Percentiles rank a stretch among this genome's conserved stretches.
phyloP scores from a whole-genome alignment of 495 filamentous ascomycete species.

The Articulospora tetracladia region DNA sequence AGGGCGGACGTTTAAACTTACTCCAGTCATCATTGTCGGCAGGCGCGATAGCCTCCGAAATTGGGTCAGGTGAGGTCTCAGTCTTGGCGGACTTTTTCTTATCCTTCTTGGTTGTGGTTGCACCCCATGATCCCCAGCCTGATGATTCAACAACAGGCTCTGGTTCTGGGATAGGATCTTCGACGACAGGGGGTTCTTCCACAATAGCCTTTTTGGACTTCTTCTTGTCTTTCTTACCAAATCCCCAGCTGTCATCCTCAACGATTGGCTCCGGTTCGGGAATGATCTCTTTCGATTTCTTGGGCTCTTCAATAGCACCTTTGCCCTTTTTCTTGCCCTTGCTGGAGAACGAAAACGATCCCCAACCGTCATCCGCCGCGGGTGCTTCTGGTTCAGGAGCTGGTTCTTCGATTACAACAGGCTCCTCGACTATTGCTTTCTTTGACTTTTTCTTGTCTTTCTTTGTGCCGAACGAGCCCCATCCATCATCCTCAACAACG shows the following conservation, averaged over 20 bases:
- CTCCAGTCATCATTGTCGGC: slow-evolving; percentile 27
- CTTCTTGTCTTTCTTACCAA: slow-evolving; percentile 15
- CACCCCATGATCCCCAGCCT: slow-evolving; percentile 7
- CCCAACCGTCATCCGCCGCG: slow-evolving; percentile 32
- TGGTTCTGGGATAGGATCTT: slow-evolving; percentile 2
- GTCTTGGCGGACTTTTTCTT: slow-evolving; percentile 21
- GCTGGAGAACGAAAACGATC: slow-evolving; percentile 22
- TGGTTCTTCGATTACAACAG: not conserved
- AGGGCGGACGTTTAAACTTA: not conserved
- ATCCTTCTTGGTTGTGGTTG: slow-evolving; percentile 17
- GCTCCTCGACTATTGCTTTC: slow-evolving; percentile 18
- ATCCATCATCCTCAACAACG: slow-evolving; percentile 24
- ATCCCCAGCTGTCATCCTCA: not conserved
- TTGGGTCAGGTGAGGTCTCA: slow-evolving; percentile 7
- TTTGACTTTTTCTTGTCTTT: slow-evolving; percentile 29
- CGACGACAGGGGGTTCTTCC: slow-evolving; percentile 8
- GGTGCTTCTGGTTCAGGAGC: slow-evolving; percentile 32
- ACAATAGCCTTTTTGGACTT: slow-evolving; percentile 12
- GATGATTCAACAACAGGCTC: slow-evolving; percentile 4
- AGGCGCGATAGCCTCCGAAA: slow-evolving; percentile 15
- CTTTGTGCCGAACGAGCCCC: slow-evolving; percentile 30
- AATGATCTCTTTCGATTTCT: slow-evolving; percentile 21
- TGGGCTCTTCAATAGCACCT: slow-evolving; percentile 16
- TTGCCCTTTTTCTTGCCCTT: slow-evolving; percentile 36
- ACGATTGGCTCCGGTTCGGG: slow-evolving; percentile 8